Evolutionary conservation across 176 grass and related monocot species (phyloP), one percentile per base, ranked within the genome.

Genomic region (Musa schizocarpa): DNA sequence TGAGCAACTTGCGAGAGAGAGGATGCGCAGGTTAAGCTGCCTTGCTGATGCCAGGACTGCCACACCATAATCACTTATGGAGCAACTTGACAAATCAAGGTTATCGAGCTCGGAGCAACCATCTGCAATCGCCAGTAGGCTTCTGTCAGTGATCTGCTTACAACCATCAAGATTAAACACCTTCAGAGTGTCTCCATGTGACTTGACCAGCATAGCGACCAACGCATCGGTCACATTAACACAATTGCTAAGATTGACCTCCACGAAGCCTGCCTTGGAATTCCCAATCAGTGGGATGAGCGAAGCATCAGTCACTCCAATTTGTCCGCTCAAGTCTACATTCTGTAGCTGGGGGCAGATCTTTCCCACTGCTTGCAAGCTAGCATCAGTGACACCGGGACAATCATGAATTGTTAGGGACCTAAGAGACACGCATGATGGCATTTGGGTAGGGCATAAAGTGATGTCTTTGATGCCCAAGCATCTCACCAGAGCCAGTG

Each of bases 281-380:
- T 79, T 89, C 78, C 89, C 81, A 73, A 99, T 81, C 84, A 99
- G 79, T 0, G 95, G 91, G 66, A 94, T 81, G 52, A 99, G 81
- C 20, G 88, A 91, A 1, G 87, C 48, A 68, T 99, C 95, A 1
- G 88, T 92, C 11, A 92, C 85, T 19, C 89, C 81, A 13, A 52
- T 70, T 68, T 94, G 86, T 22, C 90, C 80, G 13, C 95, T 94
- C 67, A 99, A 65, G 64, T 94, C 87, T 4, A 99, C 65, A 56
- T 89, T 87, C 81, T 99, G 91, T 77, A 99, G 73, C 63, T 77
- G 87, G 21, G 95, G 90, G 76, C 88, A 99, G 81, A 99, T 89
- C 86, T 87, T 91, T 49, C 90, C 91, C 0, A 94, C 84, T 69
- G 88, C 68, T 0, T 87, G 84, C 71, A 99, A 77, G 84, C 95